Base-by-base conservation (phyloP, 1,284 basidiomycete genomes). In the Cutaneotrichosporon sp. region DNA sequence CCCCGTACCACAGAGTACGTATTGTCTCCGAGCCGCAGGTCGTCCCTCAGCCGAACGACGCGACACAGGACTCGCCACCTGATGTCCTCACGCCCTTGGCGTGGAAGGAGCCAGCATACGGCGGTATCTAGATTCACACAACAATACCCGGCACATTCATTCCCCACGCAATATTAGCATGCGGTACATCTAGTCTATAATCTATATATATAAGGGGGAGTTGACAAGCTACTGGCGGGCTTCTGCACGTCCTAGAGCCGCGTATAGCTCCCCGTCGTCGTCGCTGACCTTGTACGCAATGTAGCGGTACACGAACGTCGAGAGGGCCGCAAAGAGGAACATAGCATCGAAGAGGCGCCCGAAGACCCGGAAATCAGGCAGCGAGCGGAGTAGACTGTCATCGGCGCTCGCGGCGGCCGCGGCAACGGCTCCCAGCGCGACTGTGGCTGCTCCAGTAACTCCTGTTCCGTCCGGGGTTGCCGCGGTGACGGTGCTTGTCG, bases 341-440 rank as follows among this genome's bases (percentile, higher is more conserved):
- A 70, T 61, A 24, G 68, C 49, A 46, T 76, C 75, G 53, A 76
- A 76, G 20, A 75, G 57, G 27, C 72, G 59, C 12, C 74, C 74
- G 57, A 76, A 76, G 1, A 74, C 67, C 19, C 66, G 55, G 54
- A 76, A 76, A 46, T 75, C 71, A 9, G 75, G 75, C 3, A 76
- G 59, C 11, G 70, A 66, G 2, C 66, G 61, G 8, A 75, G 59
- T 11, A 74, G 59, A 4, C 64, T 67, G 32, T 64, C 61, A 41
- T 68, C 65, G 7, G 32, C 20, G 2, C 19, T 12, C 0, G 53
- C 44, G 3, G 32, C 32, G 0, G 49, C 42, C 8, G 46, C 42
- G 1, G 34, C 39, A 16, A 33, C 33, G 11, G 50, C 37, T 0
- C 20, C 32, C 2, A 31, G 11, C 2, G 49, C 27, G 1, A 44